These are phyloP conservation scores for Echinochloa phyllopogon DNA, from an alignment of 176 grass and related monocot species.

Conservation along the genomic window DNA sequence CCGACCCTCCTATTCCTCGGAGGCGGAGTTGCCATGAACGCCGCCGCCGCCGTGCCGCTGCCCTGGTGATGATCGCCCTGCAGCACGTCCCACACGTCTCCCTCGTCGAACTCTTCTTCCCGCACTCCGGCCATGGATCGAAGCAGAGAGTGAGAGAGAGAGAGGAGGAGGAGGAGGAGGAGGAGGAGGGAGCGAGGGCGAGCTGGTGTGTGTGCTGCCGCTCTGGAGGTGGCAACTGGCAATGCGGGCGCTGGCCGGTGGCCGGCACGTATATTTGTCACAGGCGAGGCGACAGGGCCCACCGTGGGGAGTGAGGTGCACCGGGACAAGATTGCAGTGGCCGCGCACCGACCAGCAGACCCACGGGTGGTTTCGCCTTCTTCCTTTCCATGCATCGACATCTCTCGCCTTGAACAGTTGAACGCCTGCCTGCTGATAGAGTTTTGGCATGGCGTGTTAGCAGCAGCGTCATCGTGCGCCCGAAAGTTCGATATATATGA, in stretches of 20 bases:
- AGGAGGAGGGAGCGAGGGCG: background rate
- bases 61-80: background rate
- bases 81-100: conserved; percentile 54
- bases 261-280: conserved; percentile 35
- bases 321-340: conserved; percentile 37
- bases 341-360: conserved; percentile 46
- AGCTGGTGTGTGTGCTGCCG: background rate
- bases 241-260: background rate
- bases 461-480: background rate
- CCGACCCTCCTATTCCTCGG: background rate
- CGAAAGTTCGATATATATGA: background rate
- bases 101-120: conserved; percentile 58
- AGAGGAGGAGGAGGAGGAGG: too few relatives aligned
- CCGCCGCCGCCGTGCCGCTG: background rate
- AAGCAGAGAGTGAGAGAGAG: background rate
- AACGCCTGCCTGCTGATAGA: conserved; percentile 25
- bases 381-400: background rate
- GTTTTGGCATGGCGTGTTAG: background rate
- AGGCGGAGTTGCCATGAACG: conserved; percentile 15
- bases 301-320: background rate
- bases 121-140: conserved; percentile 23
- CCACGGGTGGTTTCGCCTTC: conserved; percentile 38
- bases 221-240: conserved; percentile 20
- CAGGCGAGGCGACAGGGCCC: conserved; percentile 2
- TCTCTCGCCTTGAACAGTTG: conserved; percentile 16